phyloP scores from a whole-genome alignment of 2,329 filamentous ascomycete species.

The Cladosporium oxysporum region DNA sequence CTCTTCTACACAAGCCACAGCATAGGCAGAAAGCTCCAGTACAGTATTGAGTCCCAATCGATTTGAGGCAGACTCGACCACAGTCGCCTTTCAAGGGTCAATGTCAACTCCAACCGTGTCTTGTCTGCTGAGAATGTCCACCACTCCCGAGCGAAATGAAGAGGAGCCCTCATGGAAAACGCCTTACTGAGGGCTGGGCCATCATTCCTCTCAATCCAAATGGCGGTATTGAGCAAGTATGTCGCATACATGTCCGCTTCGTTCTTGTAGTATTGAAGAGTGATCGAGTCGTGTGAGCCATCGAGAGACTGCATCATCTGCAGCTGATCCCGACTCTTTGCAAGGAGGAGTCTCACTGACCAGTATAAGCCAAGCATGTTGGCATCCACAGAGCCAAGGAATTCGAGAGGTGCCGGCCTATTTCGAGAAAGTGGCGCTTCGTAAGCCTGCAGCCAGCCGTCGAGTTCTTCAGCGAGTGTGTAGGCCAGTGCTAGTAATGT shows the following conservation, averaged over 20 bases:
- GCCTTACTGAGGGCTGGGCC: background rate
- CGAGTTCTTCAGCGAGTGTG: background rate
- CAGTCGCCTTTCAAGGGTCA: background rate
- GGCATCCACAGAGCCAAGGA: background rate
- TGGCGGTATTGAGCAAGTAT: background rate
- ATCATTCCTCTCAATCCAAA: background rate
- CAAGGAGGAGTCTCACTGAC: background rate
- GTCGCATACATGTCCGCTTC: constrained; percentile 2
- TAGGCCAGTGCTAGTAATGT: background rate
- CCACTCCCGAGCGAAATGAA: background rate
- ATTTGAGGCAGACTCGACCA: background rate
- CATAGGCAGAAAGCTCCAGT: background rate
- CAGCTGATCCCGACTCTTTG: background rate
- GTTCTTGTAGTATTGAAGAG: background rate
- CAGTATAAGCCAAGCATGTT: constrained; percentile 2
- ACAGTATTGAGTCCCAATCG: background rate
- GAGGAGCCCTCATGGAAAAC: background rate
- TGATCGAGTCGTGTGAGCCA: background rate
- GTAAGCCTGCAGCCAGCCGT: background rate
- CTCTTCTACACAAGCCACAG: background rate
- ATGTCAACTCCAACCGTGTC: background rate
- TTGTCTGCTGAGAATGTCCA: background rate
- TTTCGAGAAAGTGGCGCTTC: background rate
- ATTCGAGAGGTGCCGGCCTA: background rate
- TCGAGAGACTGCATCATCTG: background rate